These are phyloP conservation scores for Claviceps africana DNA, from an alignment of 2,329 filamentous ascomycete genomes.

Conservation along the genomic window DNA sequence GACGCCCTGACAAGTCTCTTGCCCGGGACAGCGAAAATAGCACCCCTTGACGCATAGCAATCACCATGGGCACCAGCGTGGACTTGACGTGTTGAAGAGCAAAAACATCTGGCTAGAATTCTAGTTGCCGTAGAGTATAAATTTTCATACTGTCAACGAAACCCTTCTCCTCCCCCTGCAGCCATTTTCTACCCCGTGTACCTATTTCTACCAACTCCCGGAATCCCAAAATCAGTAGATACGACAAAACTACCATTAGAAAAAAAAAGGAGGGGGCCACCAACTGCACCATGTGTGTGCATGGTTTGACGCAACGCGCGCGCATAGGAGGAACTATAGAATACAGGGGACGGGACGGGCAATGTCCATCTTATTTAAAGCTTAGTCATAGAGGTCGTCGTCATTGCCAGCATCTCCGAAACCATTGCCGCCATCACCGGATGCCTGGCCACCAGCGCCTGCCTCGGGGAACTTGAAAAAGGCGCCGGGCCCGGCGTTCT, in stretches of 20 bases:
- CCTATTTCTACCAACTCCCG: conserved; percentile 24
- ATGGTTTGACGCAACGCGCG: conserved; percentile 19
- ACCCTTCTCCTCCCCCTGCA: not conserved
- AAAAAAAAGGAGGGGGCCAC: too few relatives aligned
- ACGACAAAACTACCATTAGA: conserved; percentile 10
- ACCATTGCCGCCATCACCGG: conserved; percentile 43
- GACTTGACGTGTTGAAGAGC: not conserved
- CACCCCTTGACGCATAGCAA: not conserved
- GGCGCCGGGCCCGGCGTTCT: conserved; percentile 86
- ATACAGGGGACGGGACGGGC: conserved; percentile 29
- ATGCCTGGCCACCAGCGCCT: conserved; percentile 49
- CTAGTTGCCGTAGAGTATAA: conserved; percentile 5
- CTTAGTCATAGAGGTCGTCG: conserved; percentile 95
- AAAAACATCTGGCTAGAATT: conserved; percentile 1
- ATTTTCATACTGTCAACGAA: conserved; percentile 1
- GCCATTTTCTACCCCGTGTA: conserved; percentile 9
- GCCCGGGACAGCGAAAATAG: too few relatives aligned
- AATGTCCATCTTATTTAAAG: conserved; percentile 7
- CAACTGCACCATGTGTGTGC: conserved; percentile 5
- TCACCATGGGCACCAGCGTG: not conserved
- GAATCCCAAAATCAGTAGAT: conserved; percentile 14
- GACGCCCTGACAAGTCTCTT: too few relatives aligned
- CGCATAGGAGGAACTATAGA: conserved; percentile 28
- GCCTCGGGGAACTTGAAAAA: conserved; percentile 94
- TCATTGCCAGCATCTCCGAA: conserved; percentile 86